Conservation (phyloP, 306 rosid species). For the Inga leiocalycina region DNA sequence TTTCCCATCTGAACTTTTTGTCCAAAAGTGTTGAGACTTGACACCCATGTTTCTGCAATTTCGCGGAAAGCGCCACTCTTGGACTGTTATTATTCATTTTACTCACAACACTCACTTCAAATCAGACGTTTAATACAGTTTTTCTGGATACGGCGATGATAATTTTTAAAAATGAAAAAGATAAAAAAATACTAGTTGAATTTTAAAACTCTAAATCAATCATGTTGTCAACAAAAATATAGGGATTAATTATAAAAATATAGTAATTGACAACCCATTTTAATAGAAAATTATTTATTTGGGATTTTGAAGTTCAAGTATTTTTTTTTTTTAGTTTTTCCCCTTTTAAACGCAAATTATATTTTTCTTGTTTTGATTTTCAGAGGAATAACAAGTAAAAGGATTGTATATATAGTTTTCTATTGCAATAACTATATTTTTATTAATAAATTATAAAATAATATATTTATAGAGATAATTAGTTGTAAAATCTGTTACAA, state of each 20-base stretch:
- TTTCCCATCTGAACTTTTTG: conserved; percentile 13
- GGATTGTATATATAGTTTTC: neutral
- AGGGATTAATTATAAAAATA: too few relatives aligned
- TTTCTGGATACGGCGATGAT: neutral
- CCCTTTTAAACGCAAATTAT: neutral
- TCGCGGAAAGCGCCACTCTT: conserved; percentile 39
- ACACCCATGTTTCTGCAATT: conserved; percentile 39
- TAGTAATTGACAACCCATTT: too few relatives aligned
- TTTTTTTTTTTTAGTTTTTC: too few relatives aligned
- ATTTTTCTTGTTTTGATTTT: neutral
- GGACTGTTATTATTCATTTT: neutral
- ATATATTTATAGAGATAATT: neutral
- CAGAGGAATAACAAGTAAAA: neutral
- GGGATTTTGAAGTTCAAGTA: too few relatives aligned
- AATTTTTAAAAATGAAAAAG: neutral
- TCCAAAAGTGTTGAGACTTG: conserved; percentile 31
- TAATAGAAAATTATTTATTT: too few relatives aligned
- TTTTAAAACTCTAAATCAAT: too few relatives aligned
- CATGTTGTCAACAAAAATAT: too few relatives aligned
- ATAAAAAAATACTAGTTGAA: too few relatives aligned
- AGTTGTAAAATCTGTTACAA: neutral
- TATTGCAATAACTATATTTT: neutral
- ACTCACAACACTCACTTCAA: neutral
- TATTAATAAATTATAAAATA: neutral
- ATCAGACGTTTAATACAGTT: neutral